Base-by-base conservation (phyloP, 768 basidiomycete species). In the Steccherinum ochraceum region DNA sequence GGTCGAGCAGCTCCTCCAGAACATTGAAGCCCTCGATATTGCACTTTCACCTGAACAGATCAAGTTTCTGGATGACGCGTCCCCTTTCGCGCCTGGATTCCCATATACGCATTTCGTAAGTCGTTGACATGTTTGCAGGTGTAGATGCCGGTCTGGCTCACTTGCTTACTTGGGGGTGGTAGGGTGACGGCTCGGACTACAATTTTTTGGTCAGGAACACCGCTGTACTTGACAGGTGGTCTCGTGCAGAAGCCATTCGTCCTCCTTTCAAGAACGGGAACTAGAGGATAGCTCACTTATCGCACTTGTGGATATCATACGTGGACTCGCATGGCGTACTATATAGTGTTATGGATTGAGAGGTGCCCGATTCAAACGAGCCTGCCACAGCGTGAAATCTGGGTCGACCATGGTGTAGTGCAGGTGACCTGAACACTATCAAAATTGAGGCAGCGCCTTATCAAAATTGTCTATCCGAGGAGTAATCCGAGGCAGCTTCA, bases 11-110 rank as follows among this genome's bases (percentile, higher is more conserved):
- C 59, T 80, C 10, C 40, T 62, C 43, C 67, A 70, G 40, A 80
- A 79, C 54, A 51, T 79, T n/a, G 69, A 79, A 53, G 76, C 77
- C 1, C 58, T 80, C 2, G 64, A 70, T 10, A 71, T 80, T 24
- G 52, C 64, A 0, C 67, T 80, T 23, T 69, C 69, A 2, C 52
- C 64, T 0, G 70, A 71, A 24, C 76, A 79, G 18, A 72, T 79
- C 40, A 63, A 68, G 30, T 69, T 66, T 39, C 51, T 80, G 7
- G 77, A 80, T 40, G 59, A 63, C 12, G 59, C 65, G 4, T 48
- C 67, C 12, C 68, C 71, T 0, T 76, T 80, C 52, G 71, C 77
- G 40, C 48, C 54, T 12, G 80, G 78, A 0, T 80, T 78, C 62
- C 69, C 70, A 0, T 16, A 45, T 24, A 46, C 24, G 4, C 1